A percentile compares a stretch with the other conserved stretches of the same genome.
These are phyloP conservation scores for Alternaria alternata DNA, from an alignment of 2,329 filamentous ascomycete species.

Conservation along the genomic window DNA sequence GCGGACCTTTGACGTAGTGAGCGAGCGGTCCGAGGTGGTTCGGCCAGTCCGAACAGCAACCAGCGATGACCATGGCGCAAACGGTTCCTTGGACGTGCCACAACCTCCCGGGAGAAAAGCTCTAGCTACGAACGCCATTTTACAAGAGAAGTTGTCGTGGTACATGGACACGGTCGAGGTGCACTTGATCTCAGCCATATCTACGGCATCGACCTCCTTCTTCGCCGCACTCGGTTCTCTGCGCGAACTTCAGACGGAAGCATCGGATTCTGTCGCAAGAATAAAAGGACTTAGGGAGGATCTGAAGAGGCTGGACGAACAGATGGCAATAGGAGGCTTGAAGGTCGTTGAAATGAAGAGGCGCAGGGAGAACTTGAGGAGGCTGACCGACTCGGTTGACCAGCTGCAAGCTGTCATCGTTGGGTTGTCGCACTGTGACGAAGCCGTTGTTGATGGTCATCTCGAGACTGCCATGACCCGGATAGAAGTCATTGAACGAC, in stretches of 20 bases:
- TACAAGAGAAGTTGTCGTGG: constrained; percentile 98
- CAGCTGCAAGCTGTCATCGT: constrained; percentile 83
- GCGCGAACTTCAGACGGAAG: constrained; percentile 89
- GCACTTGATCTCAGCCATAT: constrained; percentile 95
- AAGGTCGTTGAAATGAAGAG: constrained; percentile 85
- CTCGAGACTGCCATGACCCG: constrained; percentile 80
- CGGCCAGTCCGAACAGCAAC: constrained; percentile 61
- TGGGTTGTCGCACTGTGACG: constrained; percentile 77
- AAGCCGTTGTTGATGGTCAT: constrained; percentile 81
- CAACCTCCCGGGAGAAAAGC: constrained; percentile 72
- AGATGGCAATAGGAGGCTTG: constrained; percentile 85
- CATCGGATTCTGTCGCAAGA: constrained; percentile 85
- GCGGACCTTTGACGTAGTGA: constrained; percentile 94
- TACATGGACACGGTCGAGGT: constrained; percentile 99
- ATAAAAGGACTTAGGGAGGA: constrained; percentile 85
- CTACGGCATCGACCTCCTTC: constrained; percentile 92
- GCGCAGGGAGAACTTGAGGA: constrained; percentile 82
- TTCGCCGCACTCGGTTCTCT: constrained; percentile 93
- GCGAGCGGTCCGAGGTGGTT: constrained; percentile 96
- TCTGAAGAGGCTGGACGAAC: constrained; percentile 79
- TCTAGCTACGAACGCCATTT: constrained; percentile 92
- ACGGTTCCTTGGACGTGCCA: constrained; percentile 67
- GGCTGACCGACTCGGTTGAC: constrained; percentile 80
- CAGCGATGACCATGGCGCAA: constrained; percentile 64
- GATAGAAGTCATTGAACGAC: constrained; percentile 78